Conservation (phyloP, 169 alveolate species). For the Sarcocystis neurona region DNA sequence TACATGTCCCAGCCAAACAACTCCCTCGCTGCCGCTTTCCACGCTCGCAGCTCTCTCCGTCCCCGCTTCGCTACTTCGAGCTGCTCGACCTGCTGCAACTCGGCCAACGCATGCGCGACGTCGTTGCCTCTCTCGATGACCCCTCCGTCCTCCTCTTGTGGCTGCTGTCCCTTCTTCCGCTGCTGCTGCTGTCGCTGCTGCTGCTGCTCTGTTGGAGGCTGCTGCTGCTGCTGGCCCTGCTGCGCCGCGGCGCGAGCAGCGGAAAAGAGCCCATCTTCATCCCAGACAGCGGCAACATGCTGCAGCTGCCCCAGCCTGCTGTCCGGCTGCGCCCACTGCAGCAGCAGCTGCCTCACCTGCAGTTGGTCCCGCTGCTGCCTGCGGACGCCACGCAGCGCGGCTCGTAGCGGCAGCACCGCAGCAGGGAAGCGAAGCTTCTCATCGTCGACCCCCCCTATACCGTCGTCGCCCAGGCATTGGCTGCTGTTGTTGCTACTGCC, state of each 20-base stretch:
- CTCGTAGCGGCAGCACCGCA: conserved; percentile 20
- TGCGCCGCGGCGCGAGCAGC: neutral
- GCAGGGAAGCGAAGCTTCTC: neutral
- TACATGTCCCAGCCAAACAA: no score
- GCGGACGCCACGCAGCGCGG: conserved; percentile 11
- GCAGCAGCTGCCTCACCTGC: neutral
- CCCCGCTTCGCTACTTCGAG: neutral
- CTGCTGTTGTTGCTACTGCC: no score
- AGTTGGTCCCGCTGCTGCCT: neutral
- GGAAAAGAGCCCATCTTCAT: neutral
- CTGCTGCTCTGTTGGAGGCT: neutral
- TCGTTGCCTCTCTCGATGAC: no score
- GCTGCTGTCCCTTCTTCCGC: neutral
- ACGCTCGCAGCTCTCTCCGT: conserved; percentile 15
- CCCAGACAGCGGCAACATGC: neutral
- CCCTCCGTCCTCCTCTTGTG: no score
- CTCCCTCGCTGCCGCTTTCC: neutral
- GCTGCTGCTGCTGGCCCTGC: neutral
- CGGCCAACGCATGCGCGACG: neutral
- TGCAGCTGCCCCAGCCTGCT: neutral
- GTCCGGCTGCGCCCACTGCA: conserved; percentile 1
- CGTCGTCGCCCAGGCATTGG: no score
- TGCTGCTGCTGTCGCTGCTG: neutral
- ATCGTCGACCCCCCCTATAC: no score
- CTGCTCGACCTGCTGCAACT: neutral